phyloP scores from a whole-genome alignment of 2,329 filamentous ascomycete species.

The Hypoxylon sp. region DNA sequence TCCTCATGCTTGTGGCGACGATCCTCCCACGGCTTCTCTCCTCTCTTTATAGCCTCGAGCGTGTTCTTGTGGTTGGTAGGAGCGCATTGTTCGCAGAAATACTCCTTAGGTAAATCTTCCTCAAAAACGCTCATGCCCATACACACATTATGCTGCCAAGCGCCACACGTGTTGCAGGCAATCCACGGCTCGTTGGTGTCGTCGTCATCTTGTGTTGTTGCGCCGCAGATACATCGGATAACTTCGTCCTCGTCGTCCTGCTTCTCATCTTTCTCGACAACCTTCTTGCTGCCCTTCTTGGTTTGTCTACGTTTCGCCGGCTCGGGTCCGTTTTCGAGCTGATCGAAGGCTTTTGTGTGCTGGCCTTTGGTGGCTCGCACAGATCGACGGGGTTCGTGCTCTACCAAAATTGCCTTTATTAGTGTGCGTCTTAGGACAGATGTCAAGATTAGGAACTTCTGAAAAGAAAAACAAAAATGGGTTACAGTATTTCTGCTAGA shows the following conservation, averaged over 20 bases:
- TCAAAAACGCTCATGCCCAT: slow-evolving; percentile 86
- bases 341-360: slow-evolving; percentile 88
- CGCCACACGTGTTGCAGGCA: slow-evolving; percentile 90
- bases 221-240: slow-evolving; percentile 94
- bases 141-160: slow-evolving; percentile 98
- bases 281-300: slow-evolving; percentile 67
- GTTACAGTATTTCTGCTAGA: background rate
- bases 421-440: slow-evolving; percentile 35
- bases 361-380: slow-evolving; percentile 97
- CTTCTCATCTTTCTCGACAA: slow-evolving; percentile 70
- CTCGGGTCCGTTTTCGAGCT: slow-evolving; percentile 73
- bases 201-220: slow-evolving; percentile 87
- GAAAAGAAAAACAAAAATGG: background rate
- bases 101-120: slow-evolving; percentile 84
- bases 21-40: slow-evolving; percentile 89
- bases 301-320: slow-evolving; percentile 67
- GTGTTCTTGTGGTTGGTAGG: slow-evolving; percentile 88
- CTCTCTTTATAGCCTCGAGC: slow-evolving; percentile 81
- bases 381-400: slow-evolving; percentile 88
- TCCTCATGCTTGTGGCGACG: slow-evolving; percentile 74
- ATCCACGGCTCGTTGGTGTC: slow-evolving; percentile 92
- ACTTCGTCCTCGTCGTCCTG: slow-evolving; percentile 75
- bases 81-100: slow-evolving; percentile 92
- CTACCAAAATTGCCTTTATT: slow-evolving; percentile 55
- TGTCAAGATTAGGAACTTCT: background rate